Evolutionary conservation across 1,139 yeast species (phyloP).

Genomic region (Yamadazyma oceani): DNA sequence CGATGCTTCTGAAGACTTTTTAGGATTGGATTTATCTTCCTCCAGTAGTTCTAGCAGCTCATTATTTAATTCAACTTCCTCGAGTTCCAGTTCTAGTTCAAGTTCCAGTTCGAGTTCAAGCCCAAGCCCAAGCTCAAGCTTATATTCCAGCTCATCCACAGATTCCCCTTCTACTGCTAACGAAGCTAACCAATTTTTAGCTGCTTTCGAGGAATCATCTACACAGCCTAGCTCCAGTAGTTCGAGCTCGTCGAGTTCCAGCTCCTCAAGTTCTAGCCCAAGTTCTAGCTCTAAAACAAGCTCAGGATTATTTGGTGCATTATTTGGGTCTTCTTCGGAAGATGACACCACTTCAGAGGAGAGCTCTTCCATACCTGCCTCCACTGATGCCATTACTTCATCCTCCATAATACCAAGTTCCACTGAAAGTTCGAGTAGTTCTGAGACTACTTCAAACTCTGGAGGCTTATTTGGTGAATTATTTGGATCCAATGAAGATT

Average conservation of each 20-base stretch:
- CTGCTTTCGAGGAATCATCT: not conserved
- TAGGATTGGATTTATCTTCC: slow-evolving; percentile 1
- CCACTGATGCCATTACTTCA: not conserved
- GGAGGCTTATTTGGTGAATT: slow-evolving; percentile 4
- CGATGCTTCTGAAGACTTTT: slow-evolving; percentile 4
- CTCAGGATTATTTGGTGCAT: slow-evolving; percentile 4
- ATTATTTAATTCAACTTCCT: slow-evolving; percentile 9
- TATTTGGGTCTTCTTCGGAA: slow-evolving; percentile 2
- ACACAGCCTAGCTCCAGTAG: not conserved
- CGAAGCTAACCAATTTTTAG: not conserved
- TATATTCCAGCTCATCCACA: slow-evolving; percentile 4
- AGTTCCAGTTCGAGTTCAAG: slow-evolving; percentile 12
- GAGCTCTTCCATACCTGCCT: not conserved
- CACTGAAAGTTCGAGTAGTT: slow-evolving; percentile 1
- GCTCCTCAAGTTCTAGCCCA: slow-evolving; percentile 5
- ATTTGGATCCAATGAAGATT: slow-evolving; percentile 2
- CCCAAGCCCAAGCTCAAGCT: slow-evolving; percentile 11
- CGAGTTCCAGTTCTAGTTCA: slow-evolving; percentile 15
- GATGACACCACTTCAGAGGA: not conserved
- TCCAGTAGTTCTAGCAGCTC: slow-evolving; percentile 3
- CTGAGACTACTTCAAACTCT: slow-evolving; percentile 3
- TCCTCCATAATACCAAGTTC: slow-evolving; percentile 1
- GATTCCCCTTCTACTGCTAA: not conserved
- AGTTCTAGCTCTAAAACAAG: slow-evolving; percentile 5
- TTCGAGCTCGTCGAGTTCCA: not conserved